Evolutionary conservation across 331 rosid species (phyloP), one percentile per base, ranked within the genome.

Genomic region (Pyracantha coccinea): DNA sequence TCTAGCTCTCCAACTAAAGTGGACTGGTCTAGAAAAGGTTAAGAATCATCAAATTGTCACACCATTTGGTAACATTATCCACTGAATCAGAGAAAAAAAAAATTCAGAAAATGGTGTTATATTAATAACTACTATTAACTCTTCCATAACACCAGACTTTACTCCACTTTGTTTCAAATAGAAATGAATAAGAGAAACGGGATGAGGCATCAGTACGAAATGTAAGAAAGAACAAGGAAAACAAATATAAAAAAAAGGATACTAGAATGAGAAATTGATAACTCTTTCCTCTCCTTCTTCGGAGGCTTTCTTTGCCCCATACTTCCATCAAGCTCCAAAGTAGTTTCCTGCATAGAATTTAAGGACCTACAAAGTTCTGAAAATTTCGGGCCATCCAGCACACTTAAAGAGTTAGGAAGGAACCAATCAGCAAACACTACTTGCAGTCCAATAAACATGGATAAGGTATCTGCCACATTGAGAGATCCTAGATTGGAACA

Each of bases 281-380:
- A 73, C 89, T 89, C 92, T 78, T 89, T 94, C 90, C 70, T 88
- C 85, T 88, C 93, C 76, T 87, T 94, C 89, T 88, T 92, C 17
- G 88, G 82, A 72, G 89, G 88, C 74, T 90, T 94, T 72, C 87
- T 88, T 53, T 83, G 86, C 68, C 84, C 76, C 61, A 78, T 76
- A 76, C 84, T 77, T 35, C 92, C 86, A 86, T 83, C 81, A 66
- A 78, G 78, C 85, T 83, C 92, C 85, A 85, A 20, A 47, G 67
- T 69, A 72, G 85, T 60, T 80, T 88, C 89, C 76, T 79, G 85
- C 57, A 76, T 61, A 76, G 76, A 78, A 78, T 75, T 80, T 78
- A 87, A 70, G 27, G 94, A 87, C 86, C 86, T 85, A 83, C 99
- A 94, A 71, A 88, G 88, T 78, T 86, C 99, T 94, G 96, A 57